Conservation (phyloP, 768 basidiomycete species). For the Russula foetens region DNA sequence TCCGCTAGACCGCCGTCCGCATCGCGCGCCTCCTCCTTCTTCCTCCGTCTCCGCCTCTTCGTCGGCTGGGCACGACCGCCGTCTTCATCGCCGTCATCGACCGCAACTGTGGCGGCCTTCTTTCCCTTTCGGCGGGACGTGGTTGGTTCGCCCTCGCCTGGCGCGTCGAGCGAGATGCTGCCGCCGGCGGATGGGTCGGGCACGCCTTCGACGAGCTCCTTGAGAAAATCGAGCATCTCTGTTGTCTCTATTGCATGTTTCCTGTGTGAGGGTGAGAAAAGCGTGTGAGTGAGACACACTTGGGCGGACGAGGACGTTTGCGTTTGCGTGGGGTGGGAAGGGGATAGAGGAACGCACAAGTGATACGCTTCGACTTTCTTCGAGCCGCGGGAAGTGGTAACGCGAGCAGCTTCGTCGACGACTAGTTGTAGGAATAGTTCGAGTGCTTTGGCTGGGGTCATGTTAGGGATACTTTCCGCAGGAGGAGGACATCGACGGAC, state of each 20-base stretch:
- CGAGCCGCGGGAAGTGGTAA: slow-evolving; percentile 67
- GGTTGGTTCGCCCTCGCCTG: slow-evolving; percentile 49
- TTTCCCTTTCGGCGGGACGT: slow-evolving; percentile 53
- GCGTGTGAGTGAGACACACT: neutral
- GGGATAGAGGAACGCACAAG: slow-evolving; percentile 49
- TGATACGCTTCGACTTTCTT: slow-evolving; percentile 92
- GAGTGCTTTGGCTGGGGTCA: slow-evolving; percentile 73
- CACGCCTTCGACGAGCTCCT: slow-evolving; percentile 80
- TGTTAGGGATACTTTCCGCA: neutral
- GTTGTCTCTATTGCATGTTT: slow-evolving; percentile 88
- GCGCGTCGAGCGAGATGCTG: slow-evolving; percentile 63
- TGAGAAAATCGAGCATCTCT: slow-evolving; percentile 88
- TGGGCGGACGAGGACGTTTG: too few species aligned
- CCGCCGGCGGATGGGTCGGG: slow-evolving; percentile 85
- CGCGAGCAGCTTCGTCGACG: slow-evolving; percentile 73
- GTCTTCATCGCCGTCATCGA: slow-evolving; percentile 28
- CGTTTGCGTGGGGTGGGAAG: too few species aligned
- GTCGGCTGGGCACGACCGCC: slow-evolving; percentile 31
- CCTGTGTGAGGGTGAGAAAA: slow-evolving; percentile 33
- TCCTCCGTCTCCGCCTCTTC: slow-evolving; percentile 45
- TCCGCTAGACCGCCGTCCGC: slow-evolving; percentile 26
- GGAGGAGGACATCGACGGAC: slow-evolving; percentile 40
- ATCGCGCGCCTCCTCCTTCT: slow-evolving; percentile 33
- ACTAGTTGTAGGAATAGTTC: slow-evolving; percentile 86
- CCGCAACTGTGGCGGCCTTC: slow-evolving; percentile 39